Conservation (phyloP, 352 stramenopile genomes). For the Phytopythium montanum region DNA sequence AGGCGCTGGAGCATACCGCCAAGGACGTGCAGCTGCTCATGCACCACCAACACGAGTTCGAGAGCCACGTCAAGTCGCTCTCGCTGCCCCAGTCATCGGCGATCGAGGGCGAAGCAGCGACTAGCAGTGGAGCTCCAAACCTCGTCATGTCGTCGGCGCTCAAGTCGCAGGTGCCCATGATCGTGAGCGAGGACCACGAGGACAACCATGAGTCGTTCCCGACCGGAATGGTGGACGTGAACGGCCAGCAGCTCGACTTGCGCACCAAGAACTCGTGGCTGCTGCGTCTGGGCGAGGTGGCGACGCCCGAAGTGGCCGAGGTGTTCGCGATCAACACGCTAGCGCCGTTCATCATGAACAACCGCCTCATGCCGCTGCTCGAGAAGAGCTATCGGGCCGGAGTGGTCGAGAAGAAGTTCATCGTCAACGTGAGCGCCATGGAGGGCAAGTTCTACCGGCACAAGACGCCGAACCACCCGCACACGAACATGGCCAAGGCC, state of each 20-base stretch:
- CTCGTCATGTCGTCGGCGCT: conserved; percentile 69
- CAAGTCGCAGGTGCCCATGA: conserved; percentile 80
- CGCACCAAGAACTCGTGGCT: conserved; percentile 94
- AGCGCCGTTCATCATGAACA: conserved; percentile 97
- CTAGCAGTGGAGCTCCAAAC: conserved; percentile 18
- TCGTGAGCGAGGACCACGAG: conserved; percentile 68
- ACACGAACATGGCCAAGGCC: conserved; percentile 98
- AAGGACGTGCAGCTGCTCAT: conserved; percentile 63
- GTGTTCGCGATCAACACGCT: conserved; percentile 95
- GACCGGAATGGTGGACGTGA: conserved; percentile 89
- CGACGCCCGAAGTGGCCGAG: conserved; percentile 80
- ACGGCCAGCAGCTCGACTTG: conserved; percentile 96
- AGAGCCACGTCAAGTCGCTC: conserved; percentile 58
- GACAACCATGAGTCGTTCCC: conserved; percentile 63
- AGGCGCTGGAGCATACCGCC: conserved; percentile 45
- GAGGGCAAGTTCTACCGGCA: conserved; percentile 98
- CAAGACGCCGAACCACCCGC: conserved; percentile 96
- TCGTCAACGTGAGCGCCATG: conserved; percentile 98
- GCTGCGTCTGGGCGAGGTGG: conserved; percentile 93
- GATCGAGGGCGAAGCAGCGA: conserved; percentile 13
- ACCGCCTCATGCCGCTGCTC: conserved; percentile 90
- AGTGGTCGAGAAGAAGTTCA: conserved; percentile 81
- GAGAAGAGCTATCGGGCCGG: conserved; percentile 34
- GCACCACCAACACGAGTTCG: conserved; percentile 79
- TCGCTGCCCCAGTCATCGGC: conserved; percentile 35